Base-by-base conservation (phyloP, 768 basidiomycete species). In the Kwoniella newhampshirensis region DNA sequence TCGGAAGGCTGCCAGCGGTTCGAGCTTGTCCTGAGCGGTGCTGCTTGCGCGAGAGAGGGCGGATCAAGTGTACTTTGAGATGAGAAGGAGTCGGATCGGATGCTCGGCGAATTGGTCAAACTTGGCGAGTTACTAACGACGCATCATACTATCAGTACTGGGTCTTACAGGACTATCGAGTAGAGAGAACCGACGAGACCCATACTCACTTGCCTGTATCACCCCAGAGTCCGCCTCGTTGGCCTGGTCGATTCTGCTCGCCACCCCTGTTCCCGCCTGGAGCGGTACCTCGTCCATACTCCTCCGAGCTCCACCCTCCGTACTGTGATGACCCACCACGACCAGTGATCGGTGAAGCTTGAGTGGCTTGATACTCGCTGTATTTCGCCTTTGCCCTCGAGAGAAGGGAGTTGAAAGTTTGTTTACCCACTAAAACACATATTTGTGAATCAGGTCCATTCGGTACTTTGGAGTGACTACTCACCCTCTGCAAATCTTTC, bases 1-100 rank as follows among this genome's bases (percentile, higher is more conserved):
- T 76, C 73, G 1, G 70, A 61, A 1, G 75, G 75, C 36, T 66
- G 66, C 75, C 75, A 76, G 32, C 71, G 54, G 20, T 44, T 51
- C 2, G 64, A 26, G 27, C 59, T 67, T 17, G 52, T 65, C 25
- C 68, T 53, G 3, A 64, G 21, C 17, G 55, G 62, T n/a, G 59
- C 47, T 32, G 57, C 52, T 47, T 65, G 62, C 6, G 57, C 18
- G 21, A n/a, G 52, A 20, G 47, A 51, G 42, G 52, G 42, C 3
- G 60, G 51, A 21, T 66, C 63, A 21, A 54, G 54, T 1, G 68
- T 68, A 11, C 50, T 51, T 42, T 66, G 46, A 1, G 66, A 68
- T 3, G 64, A 66, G 54, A 73, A 58, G 2, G 65, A 67, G 28
- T 63, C 68, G 6, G 62, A 60, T 28, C 57, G 35, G 13, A 57